phyloP scores from a whole-genome alignment of 1,139 yeast genomes.

The Debaryomyces nepalensis region DNA sequence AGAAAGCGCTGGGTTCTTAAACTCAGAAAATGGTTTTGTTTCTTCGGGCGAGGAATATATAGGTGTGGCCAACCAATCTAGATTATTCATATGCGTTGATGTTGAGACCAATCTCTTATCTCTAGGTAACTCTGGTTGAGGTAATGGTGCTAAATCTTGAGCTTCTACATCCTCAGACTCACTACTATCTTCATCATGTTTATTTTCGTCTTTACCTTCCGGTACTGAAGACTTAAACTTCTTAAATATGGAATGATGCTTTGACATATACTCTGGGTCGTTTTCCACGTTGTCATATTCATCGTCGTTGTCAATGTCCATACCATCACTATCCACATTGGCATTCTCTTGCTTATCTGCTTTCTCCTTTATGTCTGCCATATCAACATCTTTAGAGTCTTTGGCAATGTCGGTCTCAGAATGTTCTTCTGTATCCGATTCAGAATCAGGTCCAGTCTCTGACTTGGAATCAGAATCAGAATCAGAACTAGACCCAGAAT shows the following conservation, averaged over 20 bases:
- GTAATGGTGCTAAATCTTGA: conserved; percentile 74
- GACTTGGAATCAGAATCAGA: conserved; percentile 5
- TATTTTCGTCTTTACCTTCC: conserved; percentile 9
- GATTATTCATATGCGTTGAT: conserved; percentile 43
- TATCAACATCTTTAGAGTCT: conserved; percentile 7
- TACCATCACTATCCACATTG: conserved; percentile 20
- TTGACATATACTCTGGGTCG: conserved; percentile 30
- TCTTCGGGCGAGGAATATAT: conserved; percentile 52
- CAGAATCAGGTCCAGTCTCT: neutral
- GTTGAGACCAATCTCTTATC: conserved; percentile 48
- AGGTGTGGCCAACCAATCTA: conserved; percentile 75
- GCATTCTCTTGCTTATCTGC: conserved; percentile 17
- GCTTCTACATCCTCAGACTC: conserved; percentile 33
- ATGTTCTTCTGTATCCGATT: neutral
- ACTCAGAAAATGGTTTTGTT: conserved; percentile 46
- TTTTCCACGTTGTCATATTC: conserved; percentile 15
- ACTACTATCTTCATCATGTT: conserved; percentile 16
- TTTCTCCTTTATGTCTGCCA: conserved; percentile 18
- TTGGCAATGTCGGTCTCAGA: conserved; percentile 11
- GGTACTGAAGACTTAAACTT: conserved; percentile 31
- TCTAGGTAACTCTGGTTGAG: conserved; percentile 73
- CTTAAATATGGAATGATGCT: conserved; percentile 35
- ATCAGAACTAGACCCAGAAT: neutral
- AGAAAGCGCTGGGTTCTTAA: conserved; percentile 33
- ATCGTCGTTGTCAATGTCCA: conserved; percentile 20